Percentiles rank a stretch among this genome's conserved stretches.
phyloP scores from a whole-genome alignment of 1,284 basidiomycete species.

The Sporisorium scitamineum region DNA sequence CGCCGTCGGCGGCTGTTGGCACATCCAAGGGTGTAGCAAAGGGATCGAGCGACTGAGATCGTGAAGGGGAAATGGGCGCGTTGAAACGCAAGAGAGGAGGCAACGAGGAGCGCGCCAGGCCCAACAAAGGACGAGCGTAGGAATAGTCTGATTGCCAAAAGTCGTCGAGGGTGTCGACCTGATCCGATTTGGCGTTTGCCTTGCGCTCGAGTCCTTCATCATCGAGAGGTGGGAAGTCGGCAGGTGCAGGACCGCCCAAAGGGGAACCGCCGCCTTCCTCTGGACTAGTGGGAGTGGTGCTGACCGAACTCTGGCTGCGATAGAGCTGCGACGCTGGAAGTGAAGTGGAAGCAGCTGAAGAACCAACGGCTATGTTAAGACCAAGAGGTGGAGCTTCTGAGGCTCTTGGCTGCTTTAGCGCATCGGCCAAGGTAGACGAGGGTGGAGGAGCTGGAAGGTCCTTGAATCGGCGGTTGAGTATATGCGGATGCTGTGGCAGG shows the following conservation, averaged over 20 bases:
- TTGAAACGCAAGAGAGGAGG: constrained; percentile 40
- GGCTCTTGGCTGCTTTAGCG: not conserved
- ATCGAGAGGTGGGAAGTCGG: constrained; percentile 13
- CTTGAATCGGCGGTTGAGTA: constrained; percentile 22
- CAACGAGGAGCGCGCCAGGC: constrained; percentile 10
- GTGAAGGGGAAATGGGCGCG: constrained; percentile 38
- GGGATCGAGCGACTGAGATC: constrained; percentile 40
- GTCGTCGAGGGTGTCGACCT: constrained; percentile 17
- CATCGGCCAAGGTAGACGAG: constrained; percentile 13
- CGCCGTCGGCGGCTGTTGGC: not conserved
- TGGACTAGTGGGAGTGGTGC: constrained; percentile 51
- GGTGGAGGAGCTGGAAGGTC: constrained; percentile 25
- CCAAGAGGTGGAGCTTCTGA: constrained; percentile 9
- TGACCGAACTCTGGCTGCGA: constrained; percentile 45
- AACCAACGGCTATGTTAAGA: constrained; percentile 12
- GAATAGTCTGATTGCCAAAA: constrained; percentile 44
- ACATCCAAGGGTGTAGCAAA: constrained; percentile 14
- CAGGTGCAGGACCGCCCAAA: constrained; percentile 1
- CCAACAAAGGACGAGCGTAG: constrained; percentile 24
- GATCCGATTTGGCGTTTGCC: not conserved
- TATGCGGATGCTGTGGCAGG: constrained; percentile 34
- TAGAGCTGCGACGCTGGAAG: constrained; percentile 14
- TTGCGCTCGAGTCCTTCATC: not conserved
- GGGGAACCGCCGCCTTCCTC: constrained; percentile 29
- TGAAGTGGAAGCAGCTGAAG: not conserved